phyloP scores from a whole-genome alignment of 2,329 filamentous ascomycete species.

The Talaromyces sp. region DNA sequence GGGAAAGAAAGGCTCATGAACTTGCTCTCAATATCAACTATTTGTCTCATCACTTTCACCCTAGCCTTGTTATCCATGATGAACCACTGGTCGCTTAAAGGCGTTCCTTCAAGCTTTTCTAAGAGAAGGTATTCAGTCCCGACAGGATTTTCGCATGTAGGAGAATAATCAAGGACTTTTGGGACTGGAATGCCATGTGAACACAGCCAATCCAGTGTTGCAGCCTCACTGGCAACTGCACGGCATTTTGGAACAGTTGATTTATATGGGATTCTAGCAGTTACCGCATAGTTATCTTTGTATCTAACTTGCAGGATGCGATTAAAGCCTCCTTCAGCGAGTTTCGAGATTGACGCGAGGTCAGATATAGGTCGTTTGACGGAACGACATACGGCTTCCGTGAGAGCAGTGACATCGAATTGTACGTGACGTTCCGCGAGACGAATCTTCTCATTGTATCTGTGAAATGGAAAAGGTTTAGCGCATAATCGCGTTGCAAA shows the following conservation, averaged over 20 bases:
- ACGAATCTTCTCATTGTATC: conserved; percentile 3
- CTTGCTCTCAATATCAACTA: conserved; percentile 17
- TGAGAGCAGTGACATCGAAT: conserved; percentile 10
- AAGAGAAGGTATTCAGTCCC: conserved; percentile 36
- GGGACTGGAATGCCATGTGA: conserved; percentile 31
- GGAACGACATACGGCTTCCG: not conserved
- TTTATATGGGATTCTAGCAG: conserved; percentile 30
- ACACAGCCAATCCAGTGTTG: conserved; percentile 30
- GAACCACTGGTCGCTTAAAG: conserved; percentile 29
- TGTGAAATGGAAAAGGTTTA: not conserved
- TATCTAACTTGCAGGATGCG: conserved; percentile 27
- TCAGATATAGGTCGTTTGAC: not conserved
- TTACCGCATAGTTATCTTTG: conserved; percentile 22
- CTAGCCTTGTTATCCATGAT: conserved; percentile 17
- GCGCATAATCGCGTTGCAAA: too few relatives aligned
- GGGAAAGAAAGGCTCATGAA: conserved; percentile 19
- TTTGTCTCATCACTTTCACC: conserved; percentile 19
- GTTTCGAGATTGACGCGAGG: conserved; percentile 19
- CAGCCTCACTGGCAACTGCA: conserved; percentile 32
- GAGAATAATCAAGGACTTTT: conserved; percentile 28
- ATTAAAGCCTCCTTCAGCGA: conserved; percentile 34
- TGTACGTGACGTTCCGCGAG: not conserved
- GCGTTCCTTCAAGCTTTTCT: conserved; percentile 26
- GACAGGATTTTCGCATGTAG: conserved; percentile 27
- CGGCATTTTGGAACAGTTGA: conserved; percentile 23